Evolutionary conservation across 208 protist species (phyloP).

Genomic region (Trypanosoma rangeli): DNA sequence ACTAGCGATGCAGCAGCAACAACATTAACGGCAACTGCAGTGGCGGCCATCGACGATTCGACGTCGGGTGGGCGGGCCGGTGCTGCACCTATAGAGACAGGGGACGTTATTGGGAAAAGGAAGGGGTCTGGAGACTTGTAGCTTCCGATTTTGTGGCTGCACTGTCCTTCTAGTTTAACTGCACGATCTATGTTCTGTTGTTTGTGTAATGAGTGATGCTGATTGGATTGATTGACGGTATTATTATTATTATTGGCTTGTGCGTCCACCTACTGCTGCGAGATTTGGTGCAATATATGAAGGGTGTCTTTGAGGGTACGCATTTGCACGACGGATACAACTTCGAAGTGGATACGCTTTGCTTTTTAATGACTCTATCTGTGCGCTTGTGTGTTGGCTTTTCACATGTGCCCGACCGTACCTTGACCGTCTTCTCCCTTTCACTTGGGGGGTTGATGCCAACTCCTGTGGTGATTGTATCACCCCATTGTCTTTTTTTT

Average conservation of each 20-base stretch:
- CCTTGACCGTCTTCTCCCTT: not conserved
- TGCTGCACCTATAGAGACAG: not conserved
- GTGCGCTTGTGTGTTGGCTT: not conserved
- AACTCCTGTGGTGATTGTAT: not conserved
- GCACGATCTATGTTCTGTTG: not conserved
- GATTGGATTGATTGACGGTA: not conserved
- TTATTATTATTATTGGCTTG: not conserved
- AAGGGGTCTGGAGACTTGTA: constrained; percentile 12
- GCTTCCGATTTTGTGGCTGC: not conserved
- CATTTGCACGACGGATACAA: too few relatives aligned
- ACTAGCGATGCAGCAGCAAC: constrained; percentile 11
- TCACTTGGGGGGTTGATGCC: not conserved
- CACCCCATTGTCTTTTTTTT: not conserved
- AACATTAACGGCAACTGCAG: not conserved
- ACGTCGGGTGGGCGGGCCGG: not conserved
- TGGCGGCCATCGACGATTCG: not conserved
- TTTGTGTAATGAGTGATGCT: not conserved
- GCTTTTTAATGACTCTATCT: not conserved
- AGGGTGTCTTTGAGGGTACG: not conserved
- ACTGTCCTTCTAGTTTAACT: not conserved
- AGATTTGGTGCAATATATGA: not conserved
- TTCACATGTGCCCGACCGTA: not conserved
- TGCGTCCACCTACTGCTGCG: not conserved
- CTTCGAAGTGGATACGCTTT: too few relatives aligned
- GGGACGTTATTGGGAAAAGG: not conserved